Conservation (phyloP, 2,329 filamentous ascomycete species). For the Trichoderma breve region DNA sequence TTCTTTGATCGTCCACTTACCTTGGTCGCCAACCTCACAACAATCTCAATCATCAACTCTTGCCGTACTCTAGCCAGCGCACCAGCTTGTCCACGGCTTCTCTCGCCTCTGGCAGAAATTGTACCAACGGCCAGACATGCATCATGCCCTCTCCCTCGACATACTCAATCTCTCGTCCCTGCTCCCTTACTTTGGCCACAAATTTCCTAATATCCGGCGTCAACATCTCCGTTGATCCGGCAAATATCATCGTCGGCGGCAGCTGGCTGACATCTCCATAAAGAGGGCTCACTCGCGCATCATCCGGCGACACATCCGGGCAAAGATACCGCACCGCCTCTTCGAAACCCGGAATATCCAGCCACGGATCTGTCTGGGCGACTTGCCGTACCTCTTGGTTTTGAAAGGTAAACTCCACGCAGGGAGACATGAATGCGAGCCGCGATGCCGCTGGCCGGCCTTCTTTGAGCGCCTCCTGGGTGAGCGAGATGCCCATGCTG, state of each 20-base stretch:
- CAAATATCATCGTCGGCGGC: slow-evolving; percentile 33
- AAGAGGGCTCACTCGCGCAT: slow-evolving; percentile 32
- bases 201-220: slow-evolving; percentile 31
- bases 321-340: slow-evolving; percentile 30
- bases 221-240: slow-evolving; percentile 31
- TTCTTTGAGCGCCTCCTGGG: slow-evolving; percentile 30
- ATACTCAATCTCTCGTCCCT: slow-evolving; percentile 29
- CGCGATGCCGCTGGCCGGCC: slow-evolving; percentile 29
- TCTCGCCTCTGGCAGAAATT: slow-evolving; percentile 29
- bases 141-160: slow-evolving; percentile 34
- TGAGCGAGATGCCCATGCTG: slow-evolving; percentile 33
- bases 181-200: slow-evolving; percentile 28
- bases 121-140: slow-evolving; percentile 34
- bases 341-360: slow-evolving; percentile 29
- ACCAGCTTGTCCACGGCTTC: slow-evolving; percentile 30
- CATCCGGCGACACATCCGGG: slow-evolving; percentile 28
- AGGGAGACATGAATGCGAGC: slow-evolving; percentile 33
- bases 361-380: slow-evolving; percentile 29
- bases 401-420: slow-evolving; percentile 30
- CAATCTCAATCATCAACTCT: background rate
- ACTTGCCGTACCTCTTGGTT: slow-evolving; percentile 30
- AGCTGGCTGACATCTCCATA: slow-evolving; percentile 30
- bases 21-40: background rate
- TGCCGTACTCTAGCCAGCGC: slow-evolving; percentile 26
- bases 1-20: background rate